Conservation (phyloP, 148 eudicot species). For the Chenopodium quinoa region DNA sequence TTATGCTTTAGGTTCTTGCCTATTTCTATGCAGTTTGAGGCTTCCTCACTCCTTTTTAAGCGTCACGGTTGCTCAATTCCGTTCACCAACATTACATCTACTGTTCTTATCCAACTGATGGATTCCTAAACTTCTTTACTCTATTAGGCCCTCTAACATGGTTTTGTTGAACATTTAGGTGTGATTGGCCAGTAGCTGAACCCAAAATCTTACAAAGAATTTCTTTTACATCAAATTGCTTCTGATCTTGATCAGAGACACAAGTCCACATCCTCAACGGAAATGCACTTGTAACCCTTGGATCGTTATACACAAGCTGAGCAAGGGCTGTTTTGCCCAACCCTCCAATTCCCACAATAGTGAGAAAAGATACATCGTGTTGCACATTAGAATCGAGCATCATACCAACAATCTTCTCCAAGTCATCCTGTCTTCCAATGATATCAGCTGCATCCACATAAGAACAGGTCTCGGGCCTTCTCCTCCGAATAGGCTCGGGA, state of each 20-base stretch:
- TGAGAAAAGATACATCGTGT: constrained; percentile 6
- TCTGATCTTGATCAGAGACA: constrained; percentile 7
- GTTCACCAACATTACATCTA: no score
- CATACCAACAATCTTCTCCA: constrained; percentile 17
- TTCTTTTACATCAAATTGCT: neutral
- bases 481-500: neutral
- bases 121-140: no score
- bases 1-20: no score
- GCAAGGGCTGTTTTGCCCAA: constrained; percentile 36
- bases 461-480: neutral
- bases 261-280: constrained; percentile 18
- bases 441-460: neutral
- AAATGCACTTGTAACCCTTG: neutral
- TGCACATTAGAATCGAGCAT: constrained; percentile 7
- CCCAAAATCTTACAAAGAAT: neutral
- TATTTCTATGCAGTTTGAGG: no score
- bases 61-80: no score
- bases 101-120: no score
- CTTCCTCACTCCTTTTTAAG: no score
- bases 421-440: constrained; percentile 31
- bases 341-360: constrained; percentile 35
- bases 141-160: no score
- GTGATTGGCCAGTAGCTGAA: neutral
- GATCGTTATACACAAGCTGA: constrained; percentile 28
- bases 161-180: no score